A percentile compares a stretch with the other conserved stretches of the same genome.
Evolutionary conservation across 257 asterid genomes (phyloP).

Genomic region (Asclepias syriaca): DNA sequence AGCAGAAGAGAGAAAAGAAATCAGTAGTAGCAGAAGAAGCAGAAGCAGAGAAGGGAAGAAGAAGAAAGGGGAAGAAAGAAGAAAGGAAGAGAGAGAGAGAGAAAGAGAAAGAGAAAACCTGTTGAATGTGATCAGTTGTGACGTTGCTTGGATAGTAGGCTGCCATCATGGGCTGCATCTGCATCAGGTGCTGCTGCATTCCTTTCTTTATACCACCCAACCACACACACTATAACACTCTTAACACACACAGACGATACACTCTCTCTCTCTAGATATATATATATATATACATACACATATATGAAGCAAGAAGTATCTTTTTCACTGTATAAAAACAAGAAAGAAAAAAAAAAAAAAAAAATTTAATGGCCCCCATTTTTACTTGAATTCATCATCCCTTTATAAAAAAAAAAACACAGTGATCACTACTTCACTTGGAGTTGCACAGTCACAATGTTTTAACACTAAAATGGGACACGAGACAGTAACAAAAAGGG

Average conservation of each 20-base stretch:
- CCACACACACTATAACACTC: conserved; percentile 16
- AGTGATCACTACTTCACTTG: conserved; percentile 25
- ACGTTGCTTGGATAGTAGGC: conserved; percentile 91
- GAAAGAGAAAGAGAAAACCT: conserved; percentile 40
- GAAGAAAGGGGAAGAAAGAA: not conserved
- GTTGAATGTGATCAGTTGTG: conserved; percentile 99
- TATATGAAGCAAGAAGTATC: conserved; percentile 11
- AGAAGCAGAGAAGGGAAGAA: conserved; percentile 1
- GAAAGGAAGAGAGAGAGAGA: not conserved
- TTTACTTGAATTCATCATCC: too few relatives aligned
- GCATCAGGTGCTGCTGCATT: conserved; percentile 98
- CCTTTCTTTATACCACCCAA: conserved; percentile 48
- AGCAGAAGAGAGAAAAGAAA: not conserved
- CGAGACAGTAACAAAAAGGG: conserved; percentile 19
- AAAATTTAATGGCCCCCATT: conserved; percentile 28
- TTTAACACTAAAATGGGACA: conserved; percentile 15
- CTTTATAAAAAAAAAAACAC: too few relatives aligned
- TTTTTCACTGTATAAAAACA: conserved; percentile 18
- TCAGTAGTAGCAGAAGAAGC: not conserved
- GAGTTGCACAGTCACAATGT: conserved; percentile 17
- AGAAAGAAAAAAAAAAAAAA: not conserved
- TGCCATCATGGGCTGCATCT: conserved; percentile 99
- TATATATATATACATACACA: not conserved
- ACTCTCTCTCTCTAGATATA: conserved; percentile 7
- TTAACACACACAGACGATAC: not conserved